These are phyloP conservation scores for Meredithiella fracta DNA, from an alignment of 2,329 filamentous ascomycete species.

Conservation along the genomic window DNA sequence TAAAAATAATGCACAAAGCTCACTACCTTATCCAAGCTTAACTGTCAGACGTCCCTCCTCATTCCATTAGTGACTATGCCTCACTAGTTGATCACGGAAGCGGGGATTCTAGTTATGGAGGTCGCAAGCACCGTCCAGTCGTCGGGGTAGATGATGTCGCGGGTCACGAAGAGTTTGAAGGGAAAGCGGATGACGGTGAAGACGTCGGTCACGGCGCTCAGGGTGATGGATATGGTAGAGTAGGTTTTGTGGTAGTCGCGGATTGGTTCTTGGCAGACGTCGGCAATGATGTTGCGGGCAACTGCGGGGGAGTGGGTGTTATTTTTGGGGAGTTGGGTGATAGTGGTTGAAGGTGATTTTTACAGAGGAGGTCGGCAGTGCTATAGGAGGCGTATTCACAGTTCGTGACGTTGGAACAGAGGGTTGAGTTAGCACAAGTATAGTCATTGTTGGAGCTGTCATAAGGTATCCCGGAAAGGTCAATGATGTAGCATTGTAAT, in stretches of 20 bases:
- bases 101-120: constrained; percentile 19
- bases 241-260: constrained; percentile 22
- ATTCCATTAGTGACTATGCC: constrained; percentile 26
- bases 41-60: constrained; percentile 35
- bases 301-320: constrained; percentile 7
- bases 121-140: constrained; percentile 23
- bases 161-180: constrained; percentile 21
- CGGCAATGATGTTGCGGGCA: constrained; percentile 17
- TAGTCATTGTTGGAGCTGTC: constrained; percentile 19
- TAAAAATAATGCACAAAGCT: constrained; percentile 29
- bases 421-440: constrained; percentile 19
- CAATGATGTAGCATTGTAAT: constrained; percentile 18
- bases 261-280: constrained; percentile 18
- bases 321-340: neutral
- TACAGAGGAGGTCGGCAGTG: constrained; percentile 1
- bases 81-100: constrained; percentile 21
- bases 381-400: constrained; percentile 20
- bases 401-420: constrained; percentile 18
- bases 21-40: constrained; percentile 26
- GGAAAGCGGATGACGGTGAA: constrained; percentile 28
- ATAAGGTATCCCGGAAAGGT: constrained; percentile 19
- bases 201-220: constrained; percentile 23
- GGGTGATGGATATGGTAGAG: constrained; percentile 21
- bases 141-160: constrained; percentile 24
- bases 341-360: constrained; percentile 2